phyloP scores from a whole-genome alignment of 371 early-diverging fungal species.

The Umbelopsis sp. region DNA sequence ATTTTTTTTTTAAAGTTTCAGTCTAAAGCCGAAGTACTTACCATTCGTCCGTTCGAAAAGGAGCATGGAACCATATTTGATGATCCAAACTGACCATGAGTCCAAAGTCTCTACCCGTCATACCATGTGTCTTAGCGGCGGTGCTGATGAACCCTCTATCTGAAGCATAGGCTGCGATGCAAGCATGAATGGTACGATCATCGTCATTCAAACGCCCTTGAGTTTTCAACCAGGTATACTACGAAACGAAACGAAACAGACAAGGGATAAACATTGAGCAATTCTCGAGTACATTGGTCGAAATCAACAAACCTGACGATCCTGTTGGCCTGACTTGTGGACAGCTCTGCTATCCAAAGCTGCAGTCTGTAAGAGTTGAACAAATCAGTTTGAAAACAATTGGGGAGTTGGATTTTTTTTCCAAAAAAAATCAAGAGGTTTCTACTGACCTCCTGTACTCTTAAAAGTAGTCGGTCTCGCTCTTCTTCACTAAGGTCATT shows the following conservation, averaged over 20 bases:
- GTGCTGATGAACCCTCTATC: conserved; percentile 72
- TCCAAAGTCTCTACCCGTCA: conserved; percentile 53
- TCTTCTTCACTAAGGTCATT: not conserved
- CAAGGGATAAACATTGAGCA: too few species aligned
- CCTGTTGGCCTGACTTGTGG: not conserved
- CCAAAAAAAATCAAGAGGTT: too few species aligned
- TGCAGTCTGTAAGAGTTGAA: not conserved
- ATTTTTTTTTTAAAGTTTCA: not conserved
- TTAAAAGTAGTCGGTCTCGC: not conserved
- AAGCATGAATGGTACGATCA: conserved; percentile 70
- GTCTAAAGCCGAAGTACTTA: conserved; percentile 23
- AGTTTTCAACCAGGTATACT: conserved; percentile 9
- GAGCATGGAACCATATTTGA: conserved; percentile 90
- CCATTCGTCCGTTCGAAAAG: conserved; percentile 90
- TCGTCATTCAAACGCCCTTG: conserved; percentile 27
- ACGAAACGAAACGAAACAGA: not conserved
- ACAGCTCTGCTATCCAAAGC: not conserved
- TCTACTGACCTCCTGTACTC: not conserved
- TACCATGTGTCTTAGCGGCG: conserved; percentile 62
- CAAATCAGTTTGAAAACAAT: not conserved
- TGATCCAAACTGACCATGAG: conserved; percentile 89
- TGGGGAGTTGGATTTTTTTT: too few species aligned
- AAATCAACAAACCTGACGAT: not conserved
- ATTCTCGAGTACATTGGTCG: too few species aligned
- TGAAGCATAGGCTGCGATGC: conserved; percentile 57